Percentiles rank a stretch among this genome's conserved stretches.
These are phyloP conservation scores for Microdochium paspali DNA, from an alignment of 2,329 filamentous ascomycete genomes.

Conservation along the genomic window DNA sequence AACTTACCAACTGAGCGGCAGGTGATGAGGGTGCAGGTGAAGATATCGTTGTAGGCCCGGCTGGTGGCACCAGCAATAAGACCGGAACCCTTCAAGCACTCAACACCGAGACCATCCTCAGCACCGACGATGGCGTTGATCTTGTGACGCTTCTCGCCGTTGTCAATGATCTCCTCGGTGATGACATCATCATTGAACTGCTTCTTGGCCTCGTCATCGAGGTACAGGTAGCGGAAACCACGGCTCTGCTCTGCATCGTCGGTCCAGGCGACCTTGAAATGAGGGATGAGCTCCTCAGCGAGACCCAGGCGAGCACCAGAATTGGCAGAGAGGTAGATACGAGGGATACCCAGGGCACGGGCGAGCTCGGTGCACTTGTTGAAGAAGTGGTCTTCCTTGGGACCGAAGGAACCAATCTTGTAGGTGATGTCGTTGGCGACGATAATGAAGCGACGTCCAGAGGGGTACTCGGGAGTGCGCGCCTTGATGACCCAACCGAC, in stretches of 20 bases:
- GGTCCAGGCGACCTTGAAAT: slow-evolving; percentile 98
- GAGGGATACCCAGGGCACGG: slow-evolving; percentile 85
- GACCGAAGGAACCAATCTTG: slow-evolving; percentile 97
- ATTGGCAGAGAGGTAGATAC: slow-evolving; percentile 97
- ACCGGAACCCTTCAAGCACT: slow-evolving; percentile 94
- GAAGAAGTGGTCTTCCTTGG: slow-evolving; percentile 96
- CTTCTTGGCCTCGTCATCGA: slow-evolving; percentile 78
- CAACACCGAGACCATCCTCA: slow-evolving; percentile 94
- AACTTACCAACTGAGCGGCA: slow-evolving; percentile 86
- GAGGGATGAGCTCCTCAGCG: slow-evolving; percentile 91
- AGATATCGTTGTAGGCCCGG: slow-evolving; percentile 96
- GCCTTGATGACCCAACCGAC: slow-evolving; percentile 96
- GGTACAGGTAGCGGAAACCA: slow-evolving; percentile 95
- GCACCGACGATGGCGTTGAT: slow-evolving; percentile 88
- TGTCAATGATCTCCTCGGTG: slow-evolving; percentile 77
- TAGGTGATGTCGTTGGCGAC: slow-evolving; percentile 99
- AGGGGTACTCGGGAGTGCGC: slow-evolving; percentile 89
- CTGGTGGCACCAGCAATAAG: slow-evolving; percentile 97
- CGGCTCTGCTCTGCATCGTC: slow-evolving; percentile 68
- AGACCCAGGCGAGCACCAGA: slow-evolving; percentile 96
- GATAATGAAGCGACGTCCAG: slow-evolving; percentile 85
- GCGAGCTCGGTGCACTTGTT: slow-evolving; percentile 97
- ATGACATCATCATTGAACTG: slow-evolving; percentile 81
- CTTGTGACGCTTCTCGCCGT: slow-evolving; percentile 85
- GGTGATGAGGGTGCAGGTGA: slow-evolving; percentile 94